phyloP scores from a whole-genome alignment of 2,329 filamentous ascomycete species.

The Cytospora leucostoma region DNA sequence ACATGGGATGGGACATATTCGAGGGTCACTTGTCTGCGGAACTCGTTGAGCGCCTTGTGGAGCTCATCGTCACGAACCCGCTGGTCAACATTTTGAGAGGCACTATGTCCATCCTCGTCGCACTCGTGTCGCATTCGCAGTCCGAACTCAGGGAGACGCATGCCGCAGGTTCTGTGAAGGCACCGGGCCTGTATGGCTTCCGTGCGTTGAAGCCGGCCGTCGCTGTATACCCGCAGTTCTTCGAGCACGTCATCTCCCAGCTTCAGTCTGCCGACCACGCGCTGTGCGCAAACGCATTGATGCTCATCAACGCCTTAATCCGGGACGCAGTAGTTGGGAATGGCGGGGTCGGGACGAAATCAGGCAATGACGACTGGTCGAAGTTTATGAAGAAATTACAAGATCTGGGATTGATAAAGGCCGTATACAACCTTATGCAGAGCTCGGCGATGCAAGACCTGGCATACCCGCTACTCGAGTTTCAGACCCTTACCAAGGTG shows the following conservation, averaged over 20 bases:
- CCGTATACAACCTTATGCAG: slow-evolving; percentile 92
- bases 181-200: slow-evolving; percentile 76
- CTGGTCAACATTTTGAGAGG: slow-evolving; percentile 96
- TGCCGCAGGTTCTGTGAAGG: slow-evolving; percentile 33
- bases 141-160: slow-evolving; percentile 46
- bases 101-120: slow-evolving; percentile 94
- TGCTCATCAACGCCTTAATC: slow-evolving; percentile 93
- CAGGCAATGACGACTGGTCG: slow-evolving; percentile 75
- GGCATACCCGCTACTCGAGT: slow-evolving; percentile 86
- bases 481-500: slow-evolving; percentile 87
- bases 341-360: slow-evolving; percentile 37
- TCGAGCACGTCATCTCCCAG: slow-evolving; percentile 89
- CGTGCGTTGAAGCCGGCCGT: slow-evolving; percentile 89
- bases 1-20: slow-evolving; percentile 96
- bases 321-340: slow-evolving; percentile 74
- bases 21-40: slow-evolving; percentile 64
- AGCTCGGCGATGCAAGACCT: slow-evolving; percentile 89
- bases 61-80: slow-evolving; percentile 91
- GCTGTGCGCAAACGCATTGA: slow-evolving; percentile 90
- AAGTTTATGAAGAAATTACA: slow-evolving; percentile 93
- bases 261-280: slow-evolving; percentile 93
- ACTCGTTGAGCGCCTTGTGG: slow-evolving; percentile 75
- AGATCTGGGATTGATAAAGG: slow-evolving; percentile 88
- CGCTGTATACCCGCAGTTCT: slow-evolving; percentile 87
- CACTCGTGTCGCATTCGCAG: slow-evolving; percentile 85